Conservation (phyloP, 495 filamentous ascomycete genomes). For the Aeminium ludgeri region DNA sequence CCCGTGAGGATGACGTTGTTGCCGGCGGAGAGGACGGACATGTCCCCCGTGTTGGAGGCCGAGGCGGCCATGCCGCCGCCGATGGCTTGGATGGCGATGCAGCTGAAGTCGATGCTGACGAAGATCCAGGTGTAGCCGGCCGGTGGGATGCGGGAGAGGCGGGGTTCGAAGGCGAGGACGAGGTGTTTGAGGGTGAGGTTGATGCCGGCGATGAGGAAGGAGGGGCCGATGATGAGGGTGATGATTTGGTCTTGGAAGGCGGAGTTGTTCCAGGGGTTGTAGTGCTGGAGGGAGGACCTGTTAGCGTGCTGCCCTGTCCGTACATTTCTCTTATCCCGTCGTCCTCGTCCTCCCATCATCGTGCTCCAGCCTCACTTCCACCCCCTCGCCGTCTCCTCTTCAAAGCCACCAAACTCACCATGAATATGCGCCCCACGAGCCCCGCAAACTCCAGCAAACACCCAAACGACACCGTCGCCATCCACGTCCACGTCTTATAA, state of each 20-base stretch:
- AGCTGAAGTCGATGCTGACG: conserved; percentile 35
- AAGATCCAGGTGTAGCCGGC: conserved; percentile 36
- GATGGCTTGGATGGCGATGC: conserved; percentile 34
- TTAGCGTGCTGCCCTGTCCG: too few relatives aligned
- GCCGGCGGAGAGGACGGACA: conserved; percentile 4
- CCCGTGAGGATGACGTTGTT: conserved; percentile 23
- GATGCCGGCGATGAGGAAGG: conserved; percentile 42
- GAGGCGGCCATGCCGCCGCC: conserved; percentile 29
- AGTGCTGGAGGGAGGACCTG: too few relatives aligned
- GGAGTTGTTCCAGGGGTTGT: conserved; percentile 9
- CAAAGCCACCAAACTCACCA: too few relatives aligned
- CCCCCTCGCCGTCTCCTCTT: too few relatives aligned
- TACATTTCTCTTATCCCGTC: too few relatives aligned
- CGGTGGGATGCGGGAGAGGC: conserved; percentile 35
- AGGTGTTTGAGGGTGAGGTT: conserved; percentile 35
- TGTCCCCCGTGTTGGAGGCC: conserved; percentile 10
- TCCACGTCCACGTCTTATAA: conserved; percentile 4
- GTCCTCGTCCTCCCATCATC: too few relatives aligned
- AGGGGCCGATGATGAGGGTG: conserved; percentile 39
- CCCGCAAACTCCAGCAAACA: too few relatives aligned
- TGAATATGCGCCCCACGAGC: too few relatives aligned
- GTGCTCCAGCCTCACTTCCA: too few relatives aligned
- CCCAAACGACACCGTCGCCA: too few relatives aligned
- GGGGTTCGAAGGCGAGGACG: conserved; percentile 30
- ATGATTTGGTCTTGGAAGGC: conserved; percentile 26